Evolutionary conservation across 345 rosid genomes (phyloP).

Genomic region (Moricandia moricandioides): DNA sequence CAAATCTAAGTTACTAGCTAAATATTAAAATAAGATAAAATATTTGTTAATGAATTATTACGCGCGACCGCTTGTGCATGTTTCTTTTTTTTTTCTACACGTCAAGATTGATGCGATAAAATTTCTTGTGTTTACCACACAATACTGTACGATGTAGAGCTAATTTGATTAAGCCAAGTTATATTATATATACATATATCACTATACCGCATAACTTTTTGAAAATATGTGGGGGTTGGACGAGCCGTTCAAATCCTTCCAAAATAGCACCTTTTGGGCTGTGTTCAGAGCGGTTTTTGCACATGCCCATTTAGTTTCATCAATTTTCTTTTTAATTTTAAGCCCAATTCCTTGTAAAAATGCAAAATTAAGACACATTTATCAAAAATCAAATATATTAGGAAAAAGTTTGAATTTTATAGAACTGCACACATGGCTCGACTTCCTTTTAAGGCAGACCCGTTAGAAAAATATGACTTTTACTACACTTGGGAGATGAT

Average conservation of each 20-base stretch:
- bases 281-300: neutral
- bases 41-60: slow-evolving; percentile 15
- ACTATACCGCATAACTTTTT: neutral
- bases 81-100: neutral
- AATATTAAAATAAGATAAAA: neutral
- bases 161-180: neutral
- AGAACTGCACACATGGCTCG: no score
- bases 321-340: no score
- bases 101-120: neutral
- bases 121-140: neutral
- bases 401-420: no score
- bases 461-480: no score
- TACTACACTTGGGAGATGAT: no score
- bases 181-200: neutral
- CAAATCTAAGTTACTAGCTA: slow-evolving; percentile 32
- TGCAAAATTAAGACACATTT: neutral
- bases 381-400: neutral
- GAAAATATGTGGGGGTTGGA: neutral
- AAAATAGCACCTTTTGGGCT: neutral
- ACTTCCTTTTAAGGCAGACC: no score
- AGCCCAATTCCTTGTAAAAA: neutral
- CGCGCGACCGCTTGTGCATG: slow-evolving; percentile 10
- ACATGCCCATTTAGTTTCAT: neutral
- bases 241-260: neutral
- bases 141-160: slow-evolving; percentile 4